Evolutionary conservation across 2,329 filamentous ascomycete genomes (phyloP).

Genomic region (Aspergillus jensenii): DNA sequence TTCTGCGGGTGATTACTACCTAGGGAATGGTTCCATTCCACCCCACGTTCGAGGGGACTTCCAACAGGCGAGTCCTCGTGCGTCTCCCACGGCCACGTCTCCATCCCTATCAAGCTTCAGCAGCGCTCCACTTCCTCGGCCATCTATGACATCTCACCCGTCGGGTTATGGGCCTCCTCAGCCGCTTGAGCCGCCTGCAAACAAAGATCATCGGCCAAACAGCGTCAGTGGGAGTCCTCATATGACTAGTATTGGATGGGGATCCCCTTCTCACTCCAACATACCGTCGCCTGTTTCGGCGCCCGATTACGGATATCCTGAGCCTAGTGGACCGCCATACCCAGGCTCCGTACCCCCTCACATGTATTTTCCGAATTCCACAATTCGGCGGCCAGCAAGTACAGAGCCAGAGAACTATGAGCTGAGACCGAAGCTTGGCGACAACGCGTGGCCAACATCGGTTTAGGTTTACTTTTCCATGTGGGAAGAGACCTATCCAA

Average conservation of each 20-base stretch:
- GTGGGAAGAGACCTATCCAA: background rate
- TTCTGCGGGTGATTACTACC: constrained; percentile 70
- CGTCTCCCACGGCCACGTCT: constrained; percentile 62
- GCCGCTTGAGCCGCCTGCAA: constrained; percentile 77
- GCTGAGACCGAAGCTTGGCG: constrained; percentile 51
- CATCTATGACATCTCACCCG: constrained; percentile 79
- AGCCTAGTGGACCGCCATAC: constrained; percentile 59
- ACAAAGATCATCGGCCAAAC: constrained; percentile 70
- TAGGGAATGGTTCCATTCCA: constrained; percentile 76
- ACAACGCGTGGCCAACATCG: constrained; percentile 38
- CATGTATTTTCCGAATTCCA: constrained; percentile 70
- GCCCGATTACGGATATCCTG: constrained; percentile 82
- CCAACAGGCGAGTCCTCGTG: constrained; percentile 67
- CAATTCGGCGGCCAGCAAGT: constrained; percentile 72
- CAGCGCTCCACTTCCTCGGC: constrained; percentile 49
- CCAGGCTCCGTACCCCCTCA: constrained; percentile 51
- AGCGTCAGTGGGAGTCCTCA: constrained; percentile 85
- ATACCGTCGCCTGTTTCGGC: constrained; percentile 68
- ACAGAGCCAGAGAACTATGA: constrained; percentile 70
- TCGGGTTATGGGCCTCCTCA: constrained; percentile 77
- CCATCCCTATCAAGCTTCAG: constrained; percentile 64
- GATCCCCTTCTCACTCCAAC: constrained; percentile 74
- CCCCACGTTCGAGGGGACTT: constrained; percentile 77
- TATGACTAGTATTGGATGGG: constrained; percentile 79
- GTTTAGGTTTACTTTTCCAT: constrained; percentile 23